Evolutionary conservation across 805 yeast species (phyloP).

Genomic region (Zygotorulaspora sp.): DNA sequence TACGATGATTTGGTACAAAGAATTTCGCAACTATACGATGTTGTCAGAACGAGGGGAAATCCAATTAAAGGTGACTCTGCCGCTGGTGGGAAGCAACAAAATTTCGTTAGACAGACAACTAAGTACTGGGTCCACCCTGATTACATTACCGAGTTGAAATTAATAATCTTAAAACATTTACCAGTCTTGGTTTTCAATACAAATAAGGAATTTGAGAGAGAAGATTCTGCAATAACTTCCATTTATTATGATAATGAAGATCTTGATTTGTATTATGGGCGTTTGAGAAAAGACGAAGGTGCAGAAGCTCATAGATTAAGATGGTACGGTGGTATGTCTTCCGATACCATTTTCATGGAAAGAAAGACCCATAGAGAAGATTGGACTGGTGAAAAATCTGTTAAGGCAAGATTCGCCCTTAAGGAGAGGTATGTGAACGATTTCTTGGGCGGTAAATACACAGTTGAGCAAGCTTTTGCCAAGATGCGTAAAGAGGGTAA

Average conservation of each 20-base stretch:
- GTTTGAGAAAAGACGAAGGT: slow-evolving; percentile 94
- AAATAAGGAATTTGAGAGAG: slow-evolving; percentile 89
- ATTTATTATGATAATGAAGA: slow-evolving; percentile 89
- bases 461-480: slow-evolving; percentile 86
- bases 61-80: slow-evolving; percentile 92
- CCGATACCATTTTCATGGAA: slow-evolving; percentile 90
- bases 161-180: slow-evolving; percentile 85
- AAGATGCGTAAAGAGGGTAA: slow-evolving; percentile 91
- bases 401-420: slow-evolving; percentile 89
- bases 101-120: slow-evolving; percentile 96
- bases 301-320: slow-evolving; percentile 97
- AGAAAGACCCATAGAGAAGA: slow-evolving; percentile 98
- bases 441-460: slow-evolving; percentile 75
- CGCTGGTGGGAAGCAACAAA: slow-evolving; percentile 98
- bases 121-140: slow-evolving; percentile 99
- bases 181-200: slow-evolving; percentile 96
- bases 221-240: slow-evolving; percentile 95
- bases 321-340: slow-evolving; percentile 98
- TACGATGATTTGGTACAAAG: slow-evolving; percentile 86
- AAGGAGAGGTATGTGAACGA: slow-evolving; percentile 88
- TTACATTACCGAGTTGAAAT: slow-evolving; percentile 91
- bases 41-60: slow-evolving; percentile 93
- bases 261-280: slow-evolving; percentile 88
- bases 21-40: slow-evolving; percentile 80
- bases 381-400: slow-evolving; percentile 99